Percentiles rank a stretch among this genome's conserved stretches.
These are phyloP conservation scores for Naganishia albida DNA, from an alignment of 1,284 basidiomycete genomes.

Conservation along the genomic window DNA sequence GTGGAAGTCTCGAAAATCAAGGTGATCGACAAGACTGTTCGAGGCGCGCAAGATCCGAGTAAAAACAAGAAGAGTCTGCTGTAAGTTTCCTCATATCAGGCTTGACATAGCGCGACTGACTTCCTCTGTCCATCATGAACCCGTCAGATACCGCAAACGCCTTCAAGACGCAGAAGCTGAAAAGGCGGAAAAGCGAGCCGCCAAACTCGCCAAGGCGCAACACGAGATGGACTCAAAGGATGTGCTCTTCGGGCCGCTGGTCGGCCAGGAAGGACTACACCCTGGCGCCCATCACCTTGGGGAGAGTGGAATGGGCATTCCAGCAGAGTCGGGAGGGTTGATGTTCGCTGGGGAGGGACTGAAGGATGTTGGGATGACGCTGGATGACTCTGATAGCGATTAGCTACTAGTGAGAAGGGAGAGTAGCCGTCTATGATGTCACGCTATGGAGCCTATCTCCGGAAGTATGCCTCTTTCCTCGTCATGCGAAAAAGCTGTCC, in stretches of 20 bases:
- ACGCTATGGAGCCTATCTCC: not conserved
- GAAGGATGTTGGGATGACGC: conserved; percentile 39
- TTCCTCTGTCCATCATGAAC: not conserved
- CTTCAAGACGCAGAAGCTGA: conserved; percentile 51
- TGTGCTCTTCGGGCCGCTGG: conserved; percentile 30
- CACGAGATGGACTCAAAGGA: conserved; percentile 32
- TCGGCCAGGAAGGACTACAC: conserved; percentile 21
- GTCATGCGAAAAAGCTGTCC: too few species aligned
- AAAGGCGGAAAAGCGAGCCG: conserved; percentile 42
- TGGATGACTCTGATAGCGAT: conserved; percentile 34
- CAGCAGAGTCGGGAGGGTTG: conserved; percentile 41
- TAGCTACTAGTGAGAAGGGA: not conserved
- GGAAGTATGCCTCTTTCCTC: not conserved
- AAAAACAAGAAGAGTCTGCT: conserved; percentile 83
- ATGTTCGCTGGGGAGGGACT: conserved; percentile 38
- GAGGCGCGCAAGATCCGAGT: conserved; percentile 87
- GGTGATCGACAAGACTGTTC: conserved; percentile 79
- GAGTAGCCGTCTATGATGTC: not conserved
- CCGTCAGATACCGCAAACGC: conserved; percentile 53
- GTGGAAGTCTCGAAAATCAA: conserved; percentile 60
- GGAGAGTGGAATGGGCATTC: conserved; percentile 41
- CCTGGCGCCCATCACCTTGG: conserved; percentile 21
- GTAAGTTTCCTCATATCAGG: conserved; percentile 40
- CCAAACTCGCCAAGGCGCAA: conserved; percentile 27
- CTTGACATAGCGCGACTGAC: not conserved